These are phyloP conservation scores for Centaurea solstitialis DNA, from an alignment of 129 eudicot species.

Conservation along the genomic window DNA sequence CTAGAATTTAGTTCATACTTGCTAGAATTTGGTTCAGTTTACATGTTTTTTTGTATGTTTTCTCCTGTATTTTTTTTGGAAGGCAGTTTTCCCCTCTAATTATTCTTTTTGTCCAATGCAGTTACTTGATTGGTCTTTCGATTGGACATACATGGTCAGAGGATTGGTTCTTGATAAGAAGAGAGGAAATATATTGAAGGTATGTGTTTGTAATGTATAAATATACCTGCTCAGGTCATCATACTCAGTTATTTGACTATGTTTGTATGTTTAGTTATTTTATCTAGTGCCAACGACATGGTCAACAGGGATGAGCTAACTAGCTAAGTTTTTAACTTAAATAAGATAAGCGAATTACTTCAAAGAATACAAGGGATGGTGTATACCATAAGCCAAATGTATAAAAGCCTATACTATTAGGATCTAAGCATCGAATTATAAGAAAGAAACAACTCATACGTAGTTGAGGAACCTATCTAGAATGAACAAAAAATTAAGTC, in stretches of 20 bases:
- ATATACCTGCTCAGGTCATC: not conserved
- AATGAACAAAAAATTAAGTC: too few relatives aligned
- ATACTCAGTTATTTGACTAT: constrained; percentile 4
- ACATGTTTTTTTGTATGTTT: not conserved
- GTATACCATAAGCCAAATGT: too few relatives aligned
- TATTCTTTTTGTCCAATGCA: constrained; percentile 28
- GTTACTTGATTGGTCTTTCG: constrained; percentile 90
- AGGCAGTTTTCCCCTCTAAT: too few relatives aligned
- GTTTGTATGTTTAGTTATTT: constrained; percentile 7
- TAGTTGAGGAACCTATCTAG: too few relatives aligned
- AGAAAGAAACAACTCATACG: too few relatives aligned
- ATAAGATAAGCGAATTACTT: not conserved
- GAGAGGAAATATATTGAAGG: constrained; percentile 98
- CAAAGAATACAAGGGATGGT: not conserved
- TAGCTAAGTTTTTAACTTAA: not conserved
- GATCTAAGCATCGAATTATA: too few relatives aligned
- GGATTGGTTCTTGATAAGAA: constrained; percentile 92
- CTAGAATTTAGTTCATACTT: not conserved
- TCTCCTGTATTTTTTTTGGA: not conserved
- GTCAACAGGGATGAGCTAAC: not conserved
- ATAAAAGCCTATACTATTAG: too few relatives aligned
- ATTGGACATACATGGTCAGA: constrained; percentile 97
- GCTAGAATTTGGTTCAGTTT: not conserved
- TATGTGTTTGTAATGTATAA: constrained; percentile 27
- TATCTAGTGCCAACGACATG: not conserved